Base-by-base conservation (phyloP, 164 flowering plant genomes). In the Buxus sempervirens region DNA sequence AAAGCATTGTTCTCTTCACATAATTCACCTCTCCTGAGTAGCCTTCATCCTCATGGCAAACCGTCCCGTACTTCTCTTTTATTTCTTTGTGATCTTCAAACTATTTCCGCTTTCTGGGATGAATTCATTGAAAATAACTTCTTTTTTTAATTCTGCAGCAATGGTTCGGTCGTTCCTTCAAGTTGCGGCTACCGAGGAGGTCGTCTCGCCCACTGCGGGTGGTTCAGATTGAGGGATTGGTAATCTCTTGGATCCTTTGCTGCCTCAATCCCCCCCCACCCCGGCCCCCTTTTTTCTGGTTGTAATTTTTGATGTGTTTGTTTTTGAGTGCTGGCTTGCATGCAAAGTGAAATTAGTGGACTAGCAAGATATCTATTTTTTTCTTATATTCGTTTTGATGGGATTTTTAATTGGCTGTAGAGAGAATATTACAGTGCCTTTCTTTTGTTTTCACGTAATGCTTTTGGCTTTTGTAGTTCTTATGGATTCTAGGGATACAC, bases 141-240 rank as follows among this genome's bases (percentile, higher is more conserved):
- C 9, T 24, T 59, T 19, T 13, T 53, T 41, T 20, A 36, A 2
- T 54, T 38, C 12, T 62, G 77, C 77, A 74, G 77, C 86, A 1
- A 72, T 73, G 77, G 74, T 72, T 42, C 78, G 95, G 65, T 89
- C 95, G 10, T 89, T 89, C 60, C 85, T 85, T 1, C 91, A 89
- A 71, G 91, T 72, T 24, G 91, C 86, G 8, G 66, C 87, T 3
- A 73, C 91, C 0, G 91, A 87, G 78, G 94, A 89, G 77, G 88
- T 83, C 32, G 86, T 82, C 58, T 67, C 91, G 23, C 94, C n/a
- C 94, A 13, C 85, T 89, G 25, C 64, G 91, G 25, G 94, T 87
- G 12, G 94, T 89, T 58, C 94, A 89, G 82, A 89, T 89, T 49
- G 94, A 89, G 64, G 94, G 82, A 51, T 66, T 79, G 77, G 82